These are phyloP conservation scores for Neospermospora avenae DNA, from an alignment of 2,329 filamentous ascomycete species.

Conservation along the genomic window DNA sequence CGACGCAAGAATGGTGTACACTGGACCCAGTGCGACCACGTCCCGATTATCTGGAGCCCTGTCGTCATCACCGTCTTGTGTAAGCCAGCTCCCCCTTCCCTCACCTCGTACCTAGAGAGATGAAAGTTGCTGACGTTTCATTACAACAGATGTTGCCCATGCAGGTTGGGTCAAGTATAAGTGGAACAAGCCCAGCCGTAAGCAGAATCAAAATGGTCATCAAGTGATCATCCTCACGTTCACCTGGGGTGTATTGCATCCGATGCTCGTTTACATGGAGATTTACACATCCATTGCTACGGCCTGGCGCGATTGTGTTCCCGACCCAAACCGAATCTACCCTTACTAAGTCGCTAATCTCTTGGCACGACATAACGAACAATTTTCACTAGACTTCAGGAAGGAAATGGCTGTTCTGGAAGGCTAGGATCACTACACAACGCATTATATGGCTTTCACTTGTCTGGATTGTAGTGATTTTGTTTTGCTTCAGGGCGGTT, in stretches of 20 bases:
- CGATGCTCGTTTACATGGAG: not conserved
- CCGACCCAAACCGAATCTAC: not conserved
- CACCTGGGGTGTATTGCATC: not conserved
- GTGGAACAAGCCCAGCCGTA: not conserved
- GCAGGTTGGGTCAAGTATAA: not conserved
- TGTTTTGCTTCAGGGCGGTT: not conserved
- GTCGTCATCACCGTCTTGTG: not conserved
- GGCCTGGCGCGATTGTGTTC: conserved; percentile 2
- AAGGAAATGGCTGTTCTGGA: not conserved
- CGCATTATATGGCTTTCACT: not conserved
- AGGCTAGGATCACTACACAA: not conserved
- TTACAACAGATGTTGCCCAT: not conserved
- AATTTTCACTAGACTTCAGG: not conserved
- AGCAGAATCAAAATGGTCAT: not conserved
- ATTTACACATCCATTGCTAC: not conserved
- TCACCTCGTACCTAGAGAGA: not conserved
- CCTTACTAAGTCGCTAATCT: not conserved
- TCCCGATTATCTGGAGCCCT: not conserved
- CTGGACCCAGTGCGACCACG: not conserved
- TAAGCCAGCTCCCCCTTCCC: not conserved
- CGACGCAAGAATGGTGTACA: not conserved
- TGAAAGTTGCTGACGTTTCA: not conserved
- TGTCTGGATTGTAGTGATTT: conserved; percentile 2
- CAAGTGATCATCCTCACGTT: not conserved
- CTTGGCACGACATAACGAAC: not conserved